Conservation (phyloP, 768 basidiomycete species). For the Butyriboletus loyo region DNA sequence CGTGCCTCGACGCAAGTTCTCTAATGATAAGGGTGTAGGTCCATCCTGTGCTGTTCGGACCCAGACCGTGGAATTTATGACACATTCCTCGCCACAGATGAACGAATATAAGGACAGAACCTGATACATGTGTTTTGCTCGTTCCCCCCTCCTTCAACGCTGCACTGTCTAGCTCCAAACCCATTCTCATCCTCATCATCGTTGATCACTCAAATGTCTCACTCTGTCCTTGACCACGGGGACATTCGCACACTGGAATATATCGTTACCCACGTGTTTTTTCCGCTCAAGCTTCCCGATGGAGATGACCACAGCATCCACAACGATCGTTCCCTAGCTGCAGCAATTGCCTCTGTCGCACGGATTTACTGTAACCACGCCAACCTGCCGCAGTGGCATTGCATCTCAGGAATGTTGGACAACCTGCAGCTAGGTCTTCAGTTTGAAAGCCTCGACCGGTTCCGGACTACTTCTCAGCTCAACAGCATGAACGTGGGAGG, state of each 20-base stretch:
- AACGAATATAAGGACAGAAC: neutral
- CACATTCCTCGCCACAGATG: too few relatives aligned
- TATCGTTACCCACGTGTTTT: slow-evolving; percentile 41
- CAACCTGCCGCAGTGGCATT: slow-evolving; percentile 26
- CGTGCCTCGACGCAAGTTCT: too few relatives aligned
- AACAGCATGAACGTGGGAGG: slow-evolving; percentile 17
- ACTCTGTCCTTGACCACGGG: neutral
- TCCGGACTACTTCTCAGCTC: slow-evolving; percentile 18
- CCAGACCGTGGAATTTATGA: neutral
- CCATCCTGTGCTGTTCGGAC: slow-evolving; percentile 12
- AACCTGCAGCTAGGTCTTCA: slow-evolving; percentile 18
- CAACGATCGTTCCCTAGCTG: slow-evolving; percentile 29
- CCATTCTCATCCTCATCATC: neutral
- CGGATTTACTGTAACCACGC: slow-evolving; percentile 13
- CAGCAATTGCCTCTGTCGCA: slow-evolving; percentile 17
- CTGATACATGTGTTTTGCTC: neutral
- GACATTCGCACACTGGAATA: slow-evolving; percentile 22
- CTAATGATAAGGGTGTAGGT: slow-evolving; percentile 6
- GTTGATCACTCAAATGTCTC: slow-evolving; percentile 6
- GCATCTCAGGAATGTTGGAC: slow-evolving; percentile 31
- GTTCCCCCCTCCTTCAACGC: neutral
- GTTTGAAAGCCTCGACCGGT: neutral
- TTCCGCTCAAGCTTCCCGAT: slow-evolving; percentile 41
- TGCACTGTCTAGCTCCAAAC: neutral
- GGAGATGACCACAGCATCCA: slow-evolving; percentile 29